Evolutionary conservation across 202 grass and related monocot species (phyloP).

Genomic region (Zoysia matrella): DNA sequence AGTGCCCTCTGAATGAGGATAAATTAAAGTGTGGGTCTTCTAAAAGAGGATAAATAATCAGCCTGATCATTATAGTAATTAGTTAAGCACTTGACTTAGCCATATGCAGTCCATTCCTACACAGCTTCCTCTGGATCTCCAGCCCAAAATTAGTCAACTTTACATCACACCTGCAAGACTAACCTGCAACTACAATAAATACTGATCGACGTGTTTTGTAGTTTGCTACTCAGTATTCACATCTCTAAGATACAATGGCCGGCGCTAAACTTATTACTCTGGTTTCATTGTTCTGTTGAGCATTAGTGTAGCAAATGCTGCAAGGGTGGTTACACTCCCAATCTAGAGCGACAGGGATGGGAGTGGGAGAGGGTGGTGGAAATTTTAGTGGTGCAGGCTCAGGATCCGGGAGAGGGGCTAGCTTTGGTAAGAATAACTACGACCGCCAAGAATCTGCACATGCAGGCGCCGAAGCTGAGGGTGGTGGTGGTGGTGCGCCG

Average conservation of each 20-base stretch:
- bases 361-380: not conserved
- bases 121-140: too few species aligned
- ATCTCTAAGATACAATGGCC: not conserved
- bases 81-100: too few species aligned
- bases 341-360: not conserved
- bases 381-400: not conserved
- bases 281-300: not conserved
- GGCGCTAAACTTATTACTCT: not conserved
- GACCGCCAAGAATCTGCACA: too few species aligned
- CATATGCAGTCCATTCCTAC: too few species aligned
- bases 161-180: not conserved
- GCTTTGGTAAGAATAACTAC: not conserved
- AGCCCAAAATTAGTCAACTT: too few species aligned
- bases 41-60: too few species aligned
- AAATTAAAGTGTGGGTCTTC: too few species aligned
- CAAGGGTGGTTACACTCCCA: not conserved
- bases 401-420: not conserved
- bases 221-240: not conserved
- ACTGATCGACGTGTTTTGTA: not conserved
- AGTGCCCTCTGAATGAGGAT: too few species aligned
- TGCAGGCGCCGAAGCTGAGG: not conserved
- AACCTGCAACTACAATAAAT: not conserved
- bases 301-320: not conserved
- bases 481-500: not conserved
- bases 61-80: too few species aligned